phyloP scores from a whole-genome alignment of 176 grass and related monocot genomes.

The Aegilops speltoides region DNA sequence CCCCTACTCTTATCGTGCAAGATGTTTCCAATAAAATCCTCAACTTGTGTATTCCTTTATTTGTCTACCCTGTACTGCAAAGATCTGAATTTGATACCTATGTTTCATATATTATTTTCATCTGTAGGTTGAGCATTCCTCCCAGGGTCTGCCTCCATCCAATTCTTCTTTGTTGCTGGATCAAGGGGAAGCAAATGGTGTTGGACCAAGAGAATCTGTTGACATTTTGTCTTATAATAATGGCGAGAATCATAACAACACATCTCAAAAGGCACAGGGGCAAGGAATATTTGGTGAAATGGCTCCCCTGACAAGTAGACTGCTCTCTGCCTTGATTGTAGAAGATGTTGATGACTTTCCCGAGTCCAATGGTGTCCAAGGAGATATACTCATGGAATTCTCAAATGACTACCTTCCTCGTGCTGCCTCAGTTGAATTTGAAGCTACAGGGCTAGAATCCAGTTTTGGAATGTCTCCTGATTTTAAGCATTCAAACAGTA shows the following conservation, averaged over 20 bases:
- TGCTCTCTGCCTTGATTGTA: conserved; percentile 72
- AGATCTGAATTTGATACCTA: conserved; percentile 13
- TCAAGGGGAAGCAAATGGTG: conserved; percentile 32
- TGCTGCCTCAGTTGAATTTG: conserved; percentile 31
- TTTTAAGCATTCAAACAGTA: conserved; percentile 40
- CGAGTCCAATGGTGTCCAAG: conserved; percentile 35
- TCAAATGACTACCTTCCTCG: conserved; percentile 42
- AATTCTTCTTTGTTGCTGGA: conserved; percentile 33
- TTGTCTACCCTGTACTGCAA: background rate
- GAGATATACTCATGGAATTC: conserved; percentile 38
- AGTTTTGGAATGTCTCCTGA: conserved; percentile 32
- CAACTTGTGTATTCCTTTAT: background rate
- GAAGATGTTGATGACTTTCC: conserved; percentile 51
- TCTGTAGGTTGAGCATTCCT: conserved; percentile 39
- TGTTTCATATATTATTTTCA: conserved; percentile 21
- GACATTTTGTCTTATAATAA: conserved; percentile 25
- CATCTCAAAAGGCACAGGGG: conserved; percentile 31
- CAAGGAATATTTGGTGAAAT: conserved; percentile 51
- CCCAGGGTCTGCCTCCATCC: conserved; percentile 23
- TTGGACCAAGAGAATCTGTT: conserved; percentile 36
- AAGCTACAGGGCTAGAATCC: conserved; percentile 21
- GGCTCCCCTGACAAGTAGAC: conserved; percentile 55
- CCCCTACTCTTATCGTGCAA: background rate
- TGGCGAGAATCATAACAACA: conserved; percentile 12
- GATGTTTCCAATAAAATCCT: background rate